Percentiles rank a stretch among this genome's conserved stretches.
These are phyloP conservation scores for Paxillus rubicundulus DNA, from an alignment of 768 basidiomycete genomes.

Conservation along the genomic window DNA sequence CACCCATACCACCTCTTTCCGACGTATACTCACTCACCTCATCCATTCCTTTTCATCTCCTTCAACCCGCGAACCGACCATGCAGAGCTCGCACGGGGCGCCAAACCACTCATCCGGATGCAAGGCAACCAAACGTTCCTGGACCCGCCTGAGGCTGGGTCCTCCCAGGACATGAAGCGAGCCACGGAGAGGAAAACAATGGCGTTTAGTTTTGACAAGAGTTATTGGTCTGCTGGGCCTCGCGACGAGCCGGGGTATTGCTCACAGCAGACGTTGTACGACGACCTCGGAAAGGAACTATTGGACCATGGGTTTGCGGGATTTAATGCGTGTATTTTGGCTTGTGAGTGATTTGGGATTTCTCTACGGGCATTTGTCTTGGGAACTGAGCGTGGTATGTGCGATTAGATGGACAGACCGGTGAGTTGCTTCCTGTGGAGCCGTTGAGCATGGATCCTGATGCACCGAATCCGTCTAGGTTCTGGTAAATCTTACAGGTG, in stretches of 20 bases:
- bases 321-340: conserved; percentile 98
- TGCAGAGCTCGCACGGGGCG: conserved; percentile 88
- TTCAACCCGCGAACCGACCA: conserved; percentile 3
- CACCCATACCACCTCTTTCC: conserved; percentile 3
- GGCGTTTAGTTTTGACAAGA: conserved; percentile 94
- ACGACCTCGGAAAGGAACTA: conserved; percentile 91
- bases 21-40: conserved; percentile 3
- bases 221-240: conserved; percentile 93
- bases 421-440: conserved; percentile 41
- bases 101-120: conserved; percentile 94
- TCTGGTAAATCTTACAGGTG: conserved; percentile 93
- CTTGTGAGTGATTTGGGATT: conserved; percentile 66
- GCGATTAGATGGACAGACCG: conserved; percentile 73
- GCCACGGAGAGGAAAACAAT: conserved; percentile 89
- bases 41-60: neutral
- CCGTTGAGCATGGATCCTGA: conserved; percentile 6
- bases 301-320: conserved; percentile 94
- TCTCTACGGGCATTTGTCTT: neutral
- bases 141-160: conserved; percentile 82
- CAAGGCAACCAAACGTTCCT: conserved; percentile 89
- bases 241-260: conserved; percentile 89
- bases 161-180: conserved; percentile 67
- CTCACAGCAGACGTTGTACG: conserved; percentile 91
- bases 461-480: conserved; percentile 41
- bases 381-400: neutral